These are phyloP conservation scores for Corylus americana DNA, from an alignment of 306 rosid genomes.

Conservation along the genomic window DNA sequence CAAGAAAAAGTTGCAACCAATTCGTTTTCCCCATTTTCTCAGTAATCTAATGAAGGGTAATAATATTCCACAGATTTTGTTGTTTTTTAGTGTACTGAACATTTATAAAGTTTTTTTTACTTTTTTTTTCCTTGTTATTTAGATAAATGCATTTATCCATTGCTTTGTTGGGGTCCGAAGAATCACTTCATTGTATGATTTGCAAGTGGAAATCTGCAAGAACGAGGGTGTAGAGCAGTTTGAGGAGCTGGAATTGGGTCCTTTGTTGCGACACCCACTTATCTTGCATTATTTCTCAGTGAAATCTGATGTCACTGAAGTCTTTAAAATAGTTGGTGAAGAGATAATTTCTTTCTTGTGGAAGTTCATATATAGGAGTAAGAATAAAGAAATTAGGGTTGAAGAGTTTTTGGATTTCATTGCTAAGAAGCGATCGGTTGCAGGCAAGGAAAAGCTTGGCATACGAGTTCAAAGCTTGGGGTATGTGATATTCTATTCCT, in stretches of 20 bases:
- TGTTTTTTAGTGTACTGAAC: neutral
- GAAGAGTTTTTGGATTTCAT: slow-evolving; percentile 75
- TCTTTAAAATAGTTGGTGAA: slow-evolving; percentile 59
- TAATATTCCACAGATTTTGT: neutral
- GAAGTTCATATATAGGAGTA: slow-evolving; percentile 33
- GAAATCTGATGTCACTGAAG: slow-evolving; percentile 45
- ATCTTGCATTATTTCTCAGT: slow-evolving; percentile 71
- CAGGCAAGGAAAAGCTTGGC: slow-evolving; percentile 69
- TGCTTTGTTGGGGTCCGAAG: slow-evolving; percentile 84
- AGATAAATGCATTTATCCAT: slow-evolving; percentile 89
- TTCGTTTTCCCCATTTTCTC: neutral
- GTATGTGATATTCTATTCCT: slow-evolving; percentile 50
- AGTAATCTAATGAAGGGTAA: neutral
- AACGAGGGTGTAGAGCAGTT: slow-evolving; percentile 67
- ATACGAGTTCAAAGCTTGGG: slow-evolving; percentile 73
- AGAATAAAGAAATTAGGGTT: slow-evolving; percentile 34
- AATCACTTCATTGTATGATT: slow-evolving; percentile 69
- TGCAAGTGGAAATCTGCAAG: slow-evolving; percentile 76
- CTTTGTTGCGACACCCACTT: slow-evolving; percentile 74
- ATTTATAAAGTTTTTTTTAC: neutral
- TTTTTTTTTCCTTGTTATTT: slow-evolving; percentile 33
- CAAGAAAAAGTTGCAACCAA: neutral
- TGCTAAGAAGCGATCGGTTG: slow-evolving; percentile 49
- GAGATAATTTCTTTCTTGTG: slow-evolving; percentile 52
- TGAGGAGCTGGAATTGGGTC: slow-evolving; percentile 79